These are phyloP conservation scores for Pseudogymnoascus sp. DNA, from an alignment of 2,329 filamentous ascomycete species.

Conservation along the genomic window DNA sequence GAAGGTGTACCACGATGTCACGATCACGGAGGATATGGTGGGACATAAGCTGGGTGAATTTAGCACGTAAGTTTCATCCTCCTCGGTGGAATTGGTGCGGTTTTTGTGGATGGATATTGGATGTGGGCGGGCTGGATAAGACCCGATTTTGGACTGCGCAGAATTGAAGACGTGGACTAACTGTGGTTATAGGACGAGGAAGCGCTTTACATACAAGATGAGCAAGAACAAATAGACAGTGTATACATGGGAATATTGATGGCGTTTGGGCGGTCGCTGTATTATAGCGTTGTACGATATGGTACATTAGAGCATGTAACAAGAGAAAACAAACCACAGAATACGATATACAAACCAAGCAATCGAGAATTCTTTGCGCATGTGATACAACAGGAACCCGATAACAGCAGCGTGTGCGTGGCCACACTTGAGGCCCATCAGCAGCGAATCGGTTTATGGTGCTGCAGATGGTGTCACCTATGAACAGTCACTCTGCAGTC, in stretches of 20 bases:
- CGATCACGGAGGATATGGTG: constrained; percentile 71
- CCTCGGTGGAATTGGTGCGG: not conserved
- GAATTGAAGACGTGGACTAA: constrained; percentile 11
- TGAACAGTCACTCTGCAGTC: not conserved
- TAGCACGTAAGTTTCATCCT: constrained; percentile 48
- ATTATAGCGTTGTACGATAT: constrained; percentile 11
- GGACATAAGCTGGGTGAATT: constrained; percentile 71
- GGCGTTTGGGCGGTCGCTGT: constrained; percentile 11
- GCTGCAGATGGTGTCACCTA: not conserved
- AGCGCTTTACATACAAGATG: constrained; percentile 60
- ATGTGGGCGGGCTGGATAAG: not conserved
- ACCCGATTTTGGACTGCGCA: not conserved
- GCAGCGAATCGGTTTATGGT: not conserved
- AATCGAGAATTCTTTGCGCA: not conserved
- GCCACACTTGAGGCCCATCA: not conserved
- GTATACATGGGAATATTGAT: not conserved
- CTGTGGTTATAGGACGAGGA: constrained; percentile 50
- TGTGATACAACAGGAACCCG: not conserved
- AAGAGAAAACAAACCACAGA: not conserved
- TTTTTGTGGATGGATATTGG: not conserved
- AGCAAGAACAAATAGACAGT: constrained; percentile 54
- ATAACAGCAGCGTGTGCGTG: not conserved
- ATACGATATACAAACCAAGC: not conserved
- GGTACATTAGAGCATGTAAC: constrained; percentile 1
- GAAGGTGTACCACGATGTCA: constrained; percentile 61